These are phyloP conservation scores for Candida gorgasii DNA, from an alignment of 805 yeast genomes.

Conservation along the genomic window DNA sequence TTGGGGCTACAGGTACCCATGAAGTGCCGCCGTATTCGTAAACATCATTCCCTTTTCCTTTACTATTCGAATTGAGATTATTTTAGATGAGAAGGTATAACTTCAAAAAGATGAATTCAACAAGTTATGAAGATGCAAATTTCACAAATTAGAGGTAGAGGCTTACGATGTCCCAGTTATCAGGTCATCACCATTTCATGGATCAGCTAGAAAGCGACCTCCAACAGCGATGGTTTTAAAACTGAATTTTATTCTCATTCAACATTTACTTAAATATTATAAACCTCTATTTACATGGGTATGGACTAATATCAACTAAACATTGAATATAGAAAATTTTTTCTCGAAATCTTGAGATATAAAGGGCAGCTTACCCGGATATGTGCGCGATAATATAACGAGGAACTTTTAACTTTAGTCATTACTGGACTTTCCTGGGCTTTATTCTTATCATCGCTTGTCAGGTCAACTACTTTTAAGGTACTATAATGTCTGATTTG, in stretches of 20 bases:
- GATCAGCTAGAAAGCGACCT: slow-evolving; percentile 80
- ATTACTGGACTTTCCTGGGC: slow-evolving; percentile 2
- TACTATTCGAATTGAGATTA: too few species aligned
- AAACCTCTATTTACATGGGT: slow-evolving; percentile 16
- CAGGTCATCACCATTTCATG: slow-evolving; percentile 98
- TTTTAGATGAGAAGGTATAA: too few species aligned
- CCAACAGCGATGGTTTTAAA: slow-evolving; percentile 98
- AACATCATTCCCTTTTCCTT: too few species aligned
- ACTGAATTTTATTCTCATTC: slow-evolving; percentile 42
- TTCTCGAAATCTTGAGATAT: neutral
- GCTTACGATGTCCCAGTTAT: slow-evolving; percentile 65
- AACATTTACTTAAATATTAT: slow-evolving; percentile 5
- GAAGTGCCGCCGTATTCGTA: too few species aligned
- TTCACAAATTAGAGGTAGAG: neutral
- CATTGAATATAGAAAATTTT: slow-evolving; percentile 6
- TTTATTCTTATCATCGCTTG: neutral
- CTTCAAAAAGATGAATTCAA: neutral
- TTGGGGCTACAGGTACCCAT: too few species aligned
- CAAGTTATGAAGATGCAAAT: too few species aligned
- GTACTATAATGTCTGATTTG: slow-evolving; percentile 34
- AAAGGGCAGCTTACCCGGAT: neutral
- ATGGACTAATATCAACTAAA: slow-evolving; percentile 3
- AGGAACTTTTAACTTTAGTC: neutral
- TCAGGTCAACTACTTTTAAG: slow-evolving; percentile 19
- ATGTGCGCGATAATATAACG: neutral